Evolutionary conservation across 225 moss, liverwort and hornwort species (phyloP), one percentile per base, ranked within the genome.

Genomic region (Physcomitrium patens): DNA sequence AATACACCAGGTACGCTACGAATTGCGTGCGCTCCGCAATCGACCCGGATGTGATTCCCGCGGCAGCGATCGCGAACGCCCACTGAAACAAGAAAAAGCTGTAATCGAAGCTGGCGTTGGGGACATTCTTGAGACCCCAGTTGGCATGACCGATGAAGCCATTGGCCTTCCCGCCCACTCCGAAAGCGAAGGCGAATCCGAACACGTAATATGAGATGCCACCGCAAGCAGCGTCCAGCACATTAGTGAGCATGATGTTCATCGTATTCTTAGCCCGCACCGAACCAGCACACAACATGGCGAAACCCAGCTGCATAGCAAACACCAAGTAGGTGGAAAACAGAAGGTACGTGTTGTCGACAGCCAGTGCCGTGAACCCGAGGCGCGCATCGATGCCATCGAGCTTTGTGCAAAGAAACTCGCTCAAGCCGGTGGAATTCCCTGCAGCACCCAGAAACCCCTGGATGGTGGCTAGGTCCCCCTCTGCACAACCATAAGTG

Each of bases 201-300:
- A 94, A 84, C 48, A 92, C 18, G 70, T 91, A 94, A 57, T 89
- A 92, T 0, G 94, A 92, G 6, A 94, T 57, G 0, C 94, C 91
- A 7, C 91, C 91, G 20, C 79, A 81, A 0, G 94, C 92, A 9
- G 92, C 92, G 68, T 94, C 91, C 49, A 94, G 63, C 2, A 94
- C 84, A 19, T 94, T 92, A 1, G 94, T 94, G 55, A 94, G 85
- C 87, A 92, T 90, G 23, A 94, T 94, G 54, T 94, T 94, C 86
- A 90, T 90, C 12, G 92, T 87, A 74, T 94, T 94, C 86, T 92
- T 94, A 14, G 92, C 86, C 2, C 94, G 80, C 14, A 94, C 94
- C 10, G 94, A 94, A 9, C 91, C 91, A 3, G 92, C 94, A 41
- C 90, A 94, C 58, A 94, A 78, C 92, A 94, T 94, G 12, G 92